Base-by-base conservation (phyloP, 306 rosid species). In the Fagus sylvatica region DNA sequence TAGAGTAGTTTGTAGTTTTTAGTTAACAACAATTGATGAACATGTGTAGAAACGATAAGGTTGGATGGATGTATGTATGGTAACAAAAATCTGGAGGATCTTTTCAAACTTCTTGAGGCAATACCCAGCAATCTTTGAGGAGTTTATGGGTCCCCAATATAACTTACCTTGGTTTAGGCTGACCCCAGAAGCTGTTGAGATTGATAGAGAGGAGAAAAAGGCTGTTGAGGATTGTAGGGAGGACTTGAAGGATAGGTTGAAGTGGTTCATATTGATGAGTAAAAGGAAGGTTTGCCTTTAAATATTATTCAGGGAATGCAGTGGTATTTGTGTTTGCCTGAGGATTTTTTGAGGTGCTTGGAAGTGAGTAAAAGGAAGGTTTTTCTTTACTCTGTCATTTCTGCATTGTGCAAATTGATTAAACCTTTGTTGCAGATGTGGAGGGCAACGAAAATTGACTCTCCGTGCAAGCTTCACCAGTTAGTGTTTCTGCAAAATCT, bases 321-420 rank as follows among this genome's bases (percentile, higher is more conserved):
- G 53, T 94, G 98, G 98, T 89, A 89, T 88, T 83, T 94, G 84
- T 97, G 98, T 62, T 76, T 94, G 75, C 98, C 98, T 36, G 79
- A 84, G 71, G 92, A 94, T 80, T 86, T 90, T 77, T 74, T 88
- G 84, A 73, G 30, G 34, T 7, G 79, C 62, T 85, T 86, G 1
- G 92, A 88, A 61, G 77, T 19, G 57, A 90, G 89, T 22, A 22
- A 22, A 22, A 22, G 28, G 28, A 22, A 22, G 28, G 28, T 22
- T 22, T 46, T 12, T 46, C 51, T 46, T 46, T 8, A 46, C 51
- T 10, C 15, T 2, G 51, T 46, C 51, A 8, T 46, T 46, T 10
- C 11, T 46, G 4, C 4, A 2, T 46, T 46, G 51, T 46, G 3
- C 51, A 10, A 46, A 46, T 2, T 46, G 51, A 46, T 46, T 2